A percentile compares a stretch with the other conserved stretches of the same genome.
Conservation (phyloP, 495 filamentous ascomycete species). For the Penicillium macrosclerotiorum region DNA sequence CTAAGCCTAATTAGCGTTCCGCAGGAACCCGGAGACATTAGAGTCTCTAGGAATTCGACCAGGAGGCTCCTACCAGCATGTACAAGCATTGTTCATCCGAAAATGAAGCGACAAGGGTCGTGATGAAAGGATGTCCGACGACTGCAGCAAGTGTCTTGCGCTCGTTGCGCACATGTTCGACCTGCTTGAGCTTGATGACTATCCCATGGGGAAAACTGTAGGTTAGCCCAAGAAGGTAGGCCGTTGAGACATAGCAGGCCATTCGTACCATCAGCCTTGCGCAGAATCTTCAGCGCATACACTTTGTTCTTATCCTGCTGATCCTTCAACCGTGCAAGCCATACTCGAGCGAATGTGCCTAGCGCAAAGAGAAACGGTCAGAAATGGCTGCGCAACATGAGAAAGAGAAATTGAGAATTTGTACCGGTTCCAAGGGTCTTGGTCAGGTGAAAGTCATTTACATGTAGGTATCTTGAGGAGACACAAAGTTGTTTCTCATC, state of each 20-base stretch:
- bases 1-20: conserved; percentile 33
- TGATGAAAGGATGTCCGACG: conserved; percentile 92
- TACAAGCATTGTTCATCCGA: conserved; percentile 87
- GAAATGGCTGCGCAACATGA: conserved; percentile 4
- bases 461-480: conserved; percentile 51
- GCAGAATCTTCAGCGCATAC: conserved; percentile 89
- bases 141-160: conserved; percentile 83
- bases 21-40: conserved; percentile 2
- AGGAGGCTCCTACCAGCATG: conserved; percentile 63
- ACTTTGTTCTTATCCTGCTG: conserved; percentile 65
- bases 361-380: conserved; percentile 28
- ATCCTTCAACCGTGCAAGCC: conserved; percentile 70
- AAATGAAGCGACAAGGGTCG: conserved; percentile 84
- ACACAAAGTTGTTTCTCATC: conserved; percentile 58
- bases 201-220: conserved; percentile 12
- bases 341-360: conserved; percentile 97
- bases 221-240: conserved; percentile 5
- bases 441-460: conserved; percentile 78
- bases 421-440: conserved; percentile 89
- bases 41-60: neutral
- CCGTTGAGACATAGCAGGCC: neutral
- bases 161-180: conserved; percentile 96
- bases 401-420: conserved; percentile 1
- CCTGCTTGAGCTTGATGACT: conserved; percentile 96
- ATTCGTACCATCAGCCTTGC: conserved; percentile 73